Conservation (phyloP, 495 filamentous ascomycete species). For the Neurospora sublineolata region DNA sequence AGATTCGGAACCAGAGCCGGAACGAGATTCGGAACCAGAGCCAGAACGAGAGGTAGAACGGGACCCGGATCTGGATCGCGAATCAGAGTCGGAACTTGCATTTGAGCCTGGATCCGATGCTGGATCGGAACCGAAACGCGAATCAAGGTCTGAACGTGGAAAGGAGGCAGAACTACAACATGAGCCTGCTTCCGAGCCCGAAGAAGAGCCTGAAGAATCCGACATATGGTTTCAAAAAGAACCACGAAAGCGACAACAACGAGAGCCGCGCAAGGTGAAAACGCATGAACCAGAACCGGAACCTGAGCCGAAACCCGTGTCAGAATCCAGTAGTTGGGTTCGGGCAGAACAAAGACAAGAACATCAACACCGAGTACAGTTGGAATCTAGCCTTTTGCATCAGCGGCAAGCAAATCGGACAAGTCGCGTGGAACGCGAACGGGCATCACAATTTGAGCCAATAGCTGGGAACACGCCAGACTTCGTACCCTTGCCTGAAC, state of each 20-base stretch:
- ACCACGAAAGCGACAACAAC: background rate
- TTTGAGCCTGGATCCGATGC: background rate
- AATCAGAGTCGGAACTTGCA: background rate
- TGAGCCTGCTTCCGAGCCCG: background rate
- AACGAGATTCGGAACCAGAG: conserved; percentile 19
- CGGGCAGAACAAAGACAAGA: background rate
- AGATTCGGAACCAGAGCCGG: conserved; percentile 18
- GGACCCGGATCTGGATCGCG: background rate
- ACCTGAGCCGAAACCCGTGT: background rate
- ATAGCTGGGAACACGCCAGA: background rate
- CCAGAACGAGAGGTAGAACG: conserved; percentile 8
- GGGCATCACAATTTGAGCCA: background rate
- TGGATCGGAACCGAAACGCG: background rate
- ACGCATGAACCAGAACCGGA: background rate
- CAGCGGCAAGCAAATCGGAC: background rate
- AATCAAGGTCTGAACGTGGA: background rate
- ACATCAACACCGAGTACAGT: background rate
- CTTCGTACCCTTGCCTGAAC: background rate
- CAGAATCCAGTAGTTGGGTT: background rate
- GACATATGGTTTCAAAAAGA: background rate
- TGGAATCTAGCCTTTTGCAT: background rate
- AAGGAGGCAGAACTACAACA: background rate
- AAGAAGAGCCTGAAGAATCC: background rate
- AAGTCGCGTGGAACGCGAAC: background rate
- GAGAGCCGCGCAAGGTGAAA: background rate